phyloP scores from a whole-genome alignment of 306 rosid species.

The Fragaria ananassa region DNA sequence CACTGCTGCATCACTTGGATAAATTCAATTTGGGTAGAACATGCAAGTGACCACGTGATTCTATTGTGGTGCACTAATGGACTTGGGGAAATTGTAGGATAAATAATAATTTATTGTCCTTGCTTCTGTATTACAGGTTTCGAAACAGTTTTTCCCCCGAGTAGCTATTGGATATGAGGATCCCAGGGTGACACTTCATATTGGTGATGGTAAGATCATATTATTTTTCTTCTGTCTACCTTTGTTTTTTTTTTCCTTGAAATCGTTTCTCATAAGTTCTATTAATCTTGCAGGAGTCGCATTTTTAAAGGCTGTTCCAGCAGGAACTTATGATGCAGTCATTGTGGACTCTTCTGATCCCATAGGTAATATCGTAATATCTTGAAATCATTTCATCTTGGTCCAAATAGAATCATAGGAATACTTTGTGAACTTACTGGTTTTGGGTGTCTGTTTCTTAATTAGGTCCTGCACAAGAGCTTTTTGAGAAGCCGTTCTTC shows the following conservation, averaged over 20 bases:
- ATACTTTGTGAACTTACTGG: background rate
- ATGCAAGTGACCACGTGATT: background rate
- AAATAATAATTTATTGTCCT: background rate
- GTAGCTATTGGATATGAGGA: constrained; percentile 80
- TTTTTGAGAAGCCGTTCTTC: constrained; percentile 91
- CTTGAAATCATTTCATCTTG: background rate
- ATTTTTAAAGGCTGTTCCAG: constrained; percentile 76
- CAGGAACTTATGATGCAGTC: constrained; percentile 88
- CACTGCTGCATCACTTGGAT: background rate
- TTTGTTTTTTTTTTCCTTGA: background rate
- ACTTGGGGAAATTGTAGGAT: background rate
- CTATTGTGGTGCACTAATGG: too few species aligned
- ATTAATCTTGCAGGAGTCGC: constrained; percentile 71
- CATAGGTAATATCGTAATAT: constrained; percentile 50
- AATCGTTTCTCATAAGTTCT: constrained; percentile 19
- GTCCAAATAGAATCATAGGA: constrained; percentile 1
- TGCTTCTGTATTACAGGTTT: constrained; percentile 47
- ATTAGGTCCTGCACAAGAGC: constrained; percentile 97
- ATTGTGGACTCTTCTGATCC: constrained; percentile 99
- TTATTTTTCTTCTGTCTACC: constrained; percentile 8
- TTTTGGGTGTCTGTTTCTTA: constrained; percentile 15
- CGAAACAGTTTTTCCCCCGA: constrained; percentile 77
- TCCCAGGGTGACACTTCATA: constrained; percentile 73
- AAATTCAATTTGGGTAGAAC: background rate
- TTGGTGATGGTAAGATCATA: constrained; percentile 81